Evolutionary conservation across 768 basidiomycete species (phyloP).

Genomic region (Mycena polygramma): DNA sequence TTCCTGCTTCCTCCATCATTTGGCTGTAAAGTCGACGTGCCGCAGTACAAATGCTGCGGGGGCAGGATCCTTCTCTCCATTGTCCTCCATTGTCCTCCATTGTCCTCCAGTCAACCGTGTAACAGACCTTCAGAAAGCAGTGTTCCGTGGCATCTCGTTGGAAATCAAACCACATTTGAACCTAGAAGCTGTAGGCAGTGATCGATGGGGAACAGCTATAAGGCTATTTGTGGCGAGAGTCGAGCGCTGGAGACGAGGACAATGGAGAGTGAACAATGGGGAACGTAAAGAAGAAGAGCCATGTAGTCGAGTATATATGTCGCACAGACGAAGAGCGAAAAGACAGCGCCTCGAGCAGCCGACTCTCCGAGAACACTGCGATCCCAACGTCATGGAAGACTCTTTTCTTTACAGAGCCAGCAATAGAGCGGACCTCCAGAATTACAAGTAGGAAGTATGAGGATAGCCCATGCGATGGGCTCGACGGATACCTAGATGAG

Average conservation of each 20-base stretch:
- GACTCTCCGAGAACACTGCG: too few species aligned
- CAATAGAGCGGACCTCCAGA: too few species aligned
- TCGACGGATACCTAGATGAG: too few species aligned
- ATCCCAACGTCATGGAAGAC: too few species aligned
- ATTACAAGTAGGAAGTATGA: too few species aligned
- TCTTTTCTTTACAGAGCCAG: too few species aligned
- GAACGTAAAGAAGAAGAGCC: too few species aligned
- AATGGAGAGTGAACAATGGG: conserved; percentile 3
- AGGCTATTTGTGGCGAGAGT: not conserved
- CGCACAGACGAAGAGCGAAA: too few species aligned
- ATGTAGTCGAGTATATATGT: too few species aligned
- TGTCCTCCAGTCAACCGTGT: not conserved
- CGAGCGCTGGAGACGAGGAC: not conserved
- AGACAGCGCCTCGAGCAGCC: too few species aligned
- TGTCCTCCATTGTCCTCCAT: not conserved
- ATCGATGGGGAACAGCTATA: not conserved
- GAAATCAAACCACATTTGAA: not conserved
- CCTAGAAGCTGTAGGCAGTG: not conserved
- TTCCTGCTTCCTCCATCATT: not conserved
- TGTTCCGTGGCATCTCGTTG: not conserved
- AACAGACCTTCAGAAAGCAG: not conserved
- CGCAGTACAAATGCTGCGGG: not conserved
- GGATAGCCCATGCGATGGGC: too few species aligned
- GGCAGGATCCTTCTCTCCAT: not conserved
- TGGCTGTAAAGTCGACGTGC: not conserved